Conservation (phyloP, 2,329 filamentous ascomycete species). For the Trichothecium sympodiale region DNA sequence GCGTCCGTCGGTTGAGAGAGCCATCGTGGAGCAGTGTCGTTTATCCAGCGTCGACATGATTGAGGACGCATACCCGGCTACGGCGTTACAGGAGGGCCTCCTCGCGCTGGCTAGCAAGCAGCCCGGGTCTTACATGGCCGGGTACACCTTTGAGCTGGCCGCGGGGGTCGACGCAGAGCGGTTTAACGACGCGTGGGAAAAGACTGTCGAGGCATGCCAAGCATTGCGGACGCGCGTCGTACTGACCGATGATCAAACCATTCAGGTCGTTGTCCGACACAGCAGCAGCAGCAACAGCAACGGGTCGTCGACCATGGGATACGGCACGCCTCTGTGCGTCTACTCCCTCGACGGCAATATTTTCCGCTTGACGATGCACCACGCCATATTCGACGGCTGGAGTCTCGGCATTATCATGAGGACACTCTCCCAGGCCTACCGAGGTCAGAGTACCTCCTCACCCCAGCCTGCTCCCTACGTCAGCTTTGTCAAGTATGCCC, state of each 20-base stretch:
- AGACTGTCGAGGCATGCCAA: not conserved
- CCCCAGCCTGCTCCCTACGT: not conserved
- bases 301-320: too few species aligned
- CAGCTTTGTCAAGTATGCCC: slow-evolving; percentile 6
- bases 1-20: too few species aligned
- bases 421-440: slow-evolving; percentile 1
- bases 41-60: too few species aligned
- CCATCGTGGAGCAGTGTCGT: too few species aligned
- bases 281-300: too few species aligned
- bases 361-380: slow-evolving; percentile 15
- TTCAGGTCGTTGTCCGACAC: not conserved
- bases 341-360: not conserved
- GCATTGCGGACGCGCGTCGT: not conserved
- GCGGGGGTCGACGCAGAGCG: not conserved
- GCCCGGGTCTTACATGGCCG: not conserved
- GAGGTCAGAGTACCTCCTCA: slow-evolving; percentile 4
- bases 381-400: slow-evolving; percentile 17
- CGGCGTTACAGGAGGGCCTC: too few species aligned
- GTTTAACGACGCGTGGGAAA: not conserved
- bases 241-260: too few species aligned
- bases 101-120: too few species aligned
- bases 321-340: too few species aligned
- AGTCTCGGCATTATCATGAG: slow-evolving; percentile 6
- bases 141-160: not conserved
- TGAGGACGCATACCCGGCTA: too few species aligned